Evolutionary conservation across 2,329 filamentous ascomycete species (phyloP).

Genomic region (Chrysosporium queenslandicum): DNA sequence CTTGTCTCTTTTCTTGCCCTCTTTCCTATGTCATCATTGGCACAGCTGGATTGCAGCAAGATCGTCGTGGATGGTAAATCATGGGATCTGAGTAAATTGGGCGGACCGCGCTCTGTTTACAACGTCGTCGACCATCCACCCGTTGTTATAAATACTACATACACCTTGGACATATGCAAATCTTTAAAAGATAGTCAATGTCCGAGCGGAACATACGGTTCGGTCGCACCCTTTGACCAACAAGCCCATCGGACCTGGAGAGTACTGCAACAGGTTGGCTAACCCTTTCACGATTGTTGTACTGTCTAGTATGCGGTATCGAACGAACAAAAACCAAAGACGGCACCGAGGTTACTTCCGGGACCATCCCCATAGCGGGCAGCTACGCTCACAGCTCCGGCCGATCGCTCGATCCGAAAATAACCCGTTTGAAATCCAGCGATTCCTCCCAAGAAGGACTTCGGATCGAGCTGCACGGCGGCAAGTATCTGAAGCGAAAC

Average conservation of each 20-base stretch:
- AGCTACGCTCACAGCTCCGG: constrained; percentile 20
- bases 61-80: constrained; percentile 23
- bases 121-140: constrained; percentile 19
- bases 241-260: not conserved
- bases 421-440: constrained; percentile 51
- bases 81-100: constrained; percentile 24
- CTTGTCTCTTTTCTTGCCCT: constrained; percentile 17
- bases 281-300: not conserved
- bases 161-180: constrained; percentile 67
- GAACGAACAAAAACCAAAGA: constrained; percentile 18
- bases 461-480: constrained; percentile 55
- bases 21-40: constrained; percentile 14
- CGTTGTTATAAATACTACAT: constrained; percentile 59
- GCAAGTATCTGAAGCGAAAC: constrained; percentile 32
- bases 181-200: constrained; percentile 46
- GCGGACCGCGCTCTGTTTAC: constrained; percentile 21
- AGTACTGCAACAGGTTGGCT: not conserved
- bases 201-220: constrained; percentile 16
- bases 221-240: not conserved
- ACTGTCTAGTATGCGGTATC: constrained; percentile 18
- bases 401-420: constrained; percentile 44
- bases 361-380: constrained; percentile 26
- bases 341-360: constrained; percentile 19
- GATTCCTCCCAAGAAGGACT: constrained; percentile 61
- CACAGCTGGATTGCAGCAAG: constrained; percentile 22